These are phyloP conservation scores for Populus deltoides DNA, from an alignment of 345 rosid species.

Conservation along the genomic window DNA sequence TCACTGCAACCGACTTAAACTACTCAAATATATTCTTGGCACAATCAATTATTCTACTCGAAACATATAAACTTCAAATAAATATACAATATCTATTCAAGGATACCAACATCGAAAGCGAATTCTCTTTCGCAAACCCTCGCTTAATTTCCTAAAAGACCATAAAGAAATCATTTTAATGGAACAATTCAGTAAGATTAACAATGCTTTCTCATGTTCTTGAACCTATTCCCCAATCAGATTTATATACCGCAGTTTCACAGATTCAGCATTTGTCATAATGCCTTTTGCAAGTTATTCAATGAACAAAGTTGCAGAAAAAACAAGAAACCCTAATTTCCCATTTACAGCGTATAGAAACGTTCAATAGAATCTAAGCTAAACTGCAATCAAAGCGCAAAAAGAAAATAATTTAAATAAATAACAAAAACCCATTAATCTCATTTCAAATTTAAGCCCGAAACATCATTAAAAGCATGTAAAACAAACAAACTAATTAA, in stretches of 20 bases:
- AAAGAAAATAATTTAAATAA: neutral
- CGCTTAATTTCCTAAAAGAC: neutral
- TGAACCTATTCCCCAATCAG: neutral
- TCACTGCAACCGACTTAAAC: neutral
- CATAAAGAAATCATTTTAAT: neutral
- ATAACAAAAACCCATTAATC: neutral
- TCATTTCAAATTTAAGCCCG: neutral
- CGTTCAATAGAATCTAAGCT: neutral
- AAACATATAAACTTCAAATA: neutral
- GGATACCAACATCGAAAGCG: neutral
- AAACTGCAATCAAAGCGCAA: neutral
- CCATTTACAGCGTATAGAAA: neutral
- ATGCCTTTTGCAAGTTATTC: neutral
- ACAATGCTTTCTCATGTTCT: neutral
- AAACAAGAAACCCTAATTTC: slow-evolving; percentile 1
- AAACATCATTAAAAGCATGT: neutral
- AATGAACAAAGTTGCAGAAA: neutral
- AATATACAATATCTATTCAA: neutral
- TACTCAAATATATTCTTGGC: too few species aligned
- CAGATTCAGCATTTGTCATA: neutral
- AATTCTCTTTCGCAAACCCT: neutral
- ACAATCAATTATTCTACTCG: neutral
- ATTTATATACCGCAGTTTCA: neutral
- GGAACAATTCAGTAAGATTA: neutral
- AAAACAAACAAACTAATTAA: neutral